Percentiles rank a stretch among this genome's conserved stretches.
Evolutionary conservation across 192 early-diverging fungal genomes (phyloP).

Genomic region (Podila clonocystis): DNA sequence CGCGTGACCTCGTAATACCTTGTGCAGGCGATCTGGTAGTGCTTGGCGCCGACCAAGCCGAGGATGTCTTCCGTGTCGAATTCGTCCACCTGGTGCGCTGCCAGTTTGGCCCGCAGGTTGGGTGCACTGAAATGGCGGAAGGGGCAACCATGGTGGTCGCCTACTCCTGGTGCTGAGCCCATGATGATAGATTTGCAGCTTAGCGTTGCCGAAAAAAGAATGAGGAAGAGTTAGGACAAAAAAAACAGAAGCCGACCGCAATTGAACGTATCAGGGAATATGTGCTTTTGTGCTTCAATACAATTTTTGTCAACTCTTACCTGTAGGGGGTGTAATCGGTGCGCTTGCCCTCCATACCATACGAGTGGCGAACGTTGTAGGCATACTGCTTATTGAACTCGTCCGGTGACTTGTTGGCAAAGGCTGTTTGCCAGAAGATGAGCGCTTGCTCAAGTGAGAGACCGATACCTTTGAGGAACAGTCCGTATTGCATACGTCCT

Average conservation of each 20-base stretch:
- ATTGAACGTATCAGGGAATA: too few relatives aligned
- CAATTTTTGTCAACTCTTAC: constrained; percentile 34
- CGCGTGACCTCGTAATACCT: constrained; percentile 82
- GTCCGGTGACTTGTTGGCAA: constrained; percentile 83
- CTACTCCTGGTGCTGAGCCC: constrained; percentile 76
- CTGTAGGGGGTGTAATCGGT: constrained; percentile 79
- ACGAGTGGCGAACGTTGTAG: constrained; percentile 96
- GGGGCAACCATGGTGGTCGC: constrained; percentile 96
- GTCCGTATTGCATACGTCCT: constrained; percentile 89
- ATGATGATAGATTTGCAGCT: constrained; percentile 92
- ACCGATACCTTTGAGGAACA: constrained; percentile 97
- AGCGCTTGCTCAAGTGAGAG: constrained; percentile 90
- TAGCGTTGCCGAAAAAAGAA: not conserved
- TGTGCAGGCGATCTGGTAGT: constrained; percentile 96
- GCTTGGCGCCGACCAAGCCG: constrained; percentile 71
- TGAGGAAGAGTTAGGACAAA: too few relatives aligned
- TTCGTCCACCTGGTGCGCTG: constrained; percentile 66
- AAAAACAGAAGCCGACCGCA: too few relatives aligned
- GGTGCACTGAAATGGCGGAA: constrained; percentile 83
- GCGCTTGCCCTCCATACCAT: constrained; percentile 93
- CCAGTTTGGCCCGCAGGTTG: constrained; percentile 70
- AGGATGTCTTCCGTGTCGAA: constrained; percentile 72
- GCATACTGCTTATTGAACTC: constrained; percentile 94
- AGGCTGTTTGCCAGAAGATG: constrained; percentile 90
- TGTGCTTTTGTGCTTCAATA: too few relatives aligned